Base-by-base conservation (phyloP, 2,329 filamentous ascomycete genomes). In the Ophiostoma pallidulum region DNA sequence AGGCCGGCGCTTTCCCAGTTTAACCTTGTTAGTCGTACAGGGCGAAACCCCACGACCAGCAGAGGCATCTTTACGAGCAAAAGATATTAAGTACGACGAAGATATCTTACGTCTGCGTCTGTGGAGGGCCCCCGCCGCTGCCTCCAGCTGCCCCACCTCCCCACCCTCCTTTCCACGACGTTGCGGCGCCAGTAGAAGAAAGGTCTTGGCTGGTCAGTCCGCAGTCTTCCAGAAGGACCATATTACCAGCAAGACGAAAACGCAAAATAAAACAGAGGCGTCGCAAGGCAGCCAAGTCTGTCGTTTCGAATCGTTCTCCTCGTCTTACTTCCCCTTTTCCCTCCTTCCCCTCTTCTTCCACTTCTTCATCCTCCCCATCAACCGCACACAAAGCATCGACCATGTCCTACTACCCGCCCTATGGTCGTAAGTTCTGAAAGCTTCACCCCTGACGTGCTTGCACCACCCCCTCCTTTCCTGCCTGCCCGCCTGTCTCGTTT, bases 341-440 rank as follows among this genome's bases (percentile, higher is more conserved):
- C 26, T 26, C 24, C 19, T n/a, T n/a, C n/a, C n/a, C 38, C 12
- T n/a, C n/a, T 45, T 46, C 42, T 26, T 45, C 22, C 14, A 6
- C 38, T 47, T 40, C 36, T 12, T 20, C 39, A 29, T 14, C n/a
- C 28, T 35, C 5, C 28, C 28, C 37, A 8, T 6, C 12, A 10
- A 14, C 22, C 10, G 36, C 31, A 19, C 35, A 13, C 14, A 44
- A 24, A 14, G 6, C 16, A 16, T 36, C 26, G 64, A 20, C 43
- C 20, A 66, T 66, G 64, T 65, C 64, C 40, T 65, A 65, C 49
- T 64, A 66, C 31, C 60, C 60, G 18, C 59, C 63, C 24, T 66
- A 65, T 50, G 60, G 62, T 49, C 63, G 63, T 65, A 53, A 57
- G 63, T 62, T 12, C 24, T 18, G 13, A 4, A 16, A 31, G 24